phyloP scores from a whole-genome alignment of 345 rosid species.

The Populus tremula region DNA sequence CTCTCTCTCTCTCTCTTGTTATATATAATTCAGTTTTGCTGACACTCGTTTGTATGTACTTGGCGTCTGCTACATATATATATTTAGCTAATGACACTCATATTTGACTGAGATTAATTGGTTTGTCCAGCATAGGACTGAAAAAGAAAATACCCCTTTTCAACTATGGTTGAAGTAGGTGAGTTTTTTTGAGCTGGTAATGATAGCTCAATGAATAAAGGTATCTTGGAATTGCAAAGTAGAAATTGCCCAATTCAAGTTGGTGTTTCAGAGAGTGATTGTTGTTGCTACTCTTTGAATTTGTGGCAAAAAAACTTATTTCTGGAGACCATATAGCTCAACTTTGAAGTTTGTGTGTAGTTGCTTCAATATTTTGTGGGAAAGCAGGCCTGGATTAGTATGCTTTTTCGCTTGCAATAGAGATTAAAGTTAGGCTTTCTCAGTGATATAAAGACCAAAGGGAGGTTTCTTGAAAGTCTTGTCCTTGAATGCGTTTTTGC shows the following conservation, averaged over 20 bases:
- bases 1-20: background rate
- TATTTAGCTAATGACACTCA: background rate
- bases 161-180: background rate
- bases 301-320: background rate
- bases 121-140: background rate
- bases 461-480: no score
- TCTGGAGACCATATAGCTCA: no score
- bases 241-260: background rate
- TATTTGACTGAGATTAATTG: background rate
- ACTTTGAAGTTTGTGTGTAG: background rate
- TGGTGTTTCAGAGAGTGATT: background rate
- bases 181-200: background rate
- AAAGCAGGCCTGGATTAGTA: no score
- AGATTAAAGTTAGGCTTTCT: background rate
- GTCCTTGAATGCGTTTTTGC: no score
- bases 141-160: no score
- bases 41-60: background rate
- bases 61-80: background rate
- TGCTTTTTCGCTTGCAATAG: no score
- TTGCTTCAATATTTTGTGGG: no score
- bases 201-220: background rate
- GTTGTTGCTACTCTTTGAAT: background rate
- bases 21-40: background rate
- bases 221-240: background rate
- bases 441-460: background rate